phyloP scores from a whole-genome alignment of 177 flowering plant species.

The Vitis hybrid region DNA sequence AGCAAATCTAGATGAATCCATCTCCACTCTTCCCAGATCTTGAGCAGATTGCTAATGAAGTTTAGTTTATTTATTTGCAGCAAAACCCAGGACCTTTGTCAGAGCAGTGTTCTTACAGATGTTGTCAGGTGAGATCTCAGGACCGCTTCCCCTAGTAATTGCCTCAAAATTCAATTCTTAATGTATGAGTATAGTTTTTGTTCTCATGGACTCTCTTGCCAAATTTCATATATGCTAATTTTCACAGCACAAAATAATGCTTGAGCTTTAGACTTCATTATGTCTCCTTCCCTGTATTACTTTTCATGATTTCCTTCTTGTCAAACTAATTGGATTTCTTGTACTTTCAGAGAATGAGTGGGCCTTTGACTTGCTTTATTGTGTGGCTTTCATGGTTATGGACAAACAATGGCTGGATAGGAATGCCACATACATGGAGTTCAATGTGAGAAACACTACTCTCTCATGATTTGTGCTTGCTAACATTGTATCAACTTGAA shows the following conservation, averaged over 20 bases:
- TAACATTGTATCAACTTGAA: neutral
- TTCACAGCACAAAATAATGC: neutral
- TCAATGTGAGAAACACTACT: slow-evolving; percentile 56
- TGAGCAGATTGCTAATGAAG: slow-evolving; percentile 10
- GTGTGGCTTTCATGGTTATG: slow-evolving; percentile 84
- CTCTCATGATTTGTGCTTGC: neutral
- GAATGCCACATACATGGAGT: slow-evolving; percentile 90
- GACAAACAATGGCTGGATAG: slow-evolving; percentile 87
- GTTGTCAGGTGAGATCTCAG: slow-evolving; percentile 61
- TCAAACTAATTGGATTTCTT: neutral
- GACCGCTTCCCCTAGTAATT: no score
- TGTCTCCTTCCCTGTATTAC: neutral
- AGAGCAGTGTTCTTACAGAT: slow-evolving; percentile 76
- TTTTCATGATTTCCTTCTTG: neutral
- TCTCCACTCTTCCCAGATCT: neutral
- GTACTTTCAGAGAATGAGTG: slow-evolving; percentile 66
- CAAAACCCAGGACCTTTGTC: slow-evolving; percentile 67
- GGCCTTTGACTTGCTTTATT: slow-evolving; percentile 92
- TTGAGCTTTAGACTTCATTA: neutral
- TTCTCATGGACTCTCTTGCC: neutral
- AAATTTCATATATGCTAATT: no score
- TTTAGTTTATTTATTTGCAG: slow-evolving; percentile 41
- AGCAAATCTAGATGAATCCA: no score
- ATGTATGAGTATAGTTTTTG: neutral
- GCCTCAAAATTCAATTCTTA: neutral